Base-by-base conservation (phyloP, 306 rosid genomes). In the Dryas drummondii region DNA sequence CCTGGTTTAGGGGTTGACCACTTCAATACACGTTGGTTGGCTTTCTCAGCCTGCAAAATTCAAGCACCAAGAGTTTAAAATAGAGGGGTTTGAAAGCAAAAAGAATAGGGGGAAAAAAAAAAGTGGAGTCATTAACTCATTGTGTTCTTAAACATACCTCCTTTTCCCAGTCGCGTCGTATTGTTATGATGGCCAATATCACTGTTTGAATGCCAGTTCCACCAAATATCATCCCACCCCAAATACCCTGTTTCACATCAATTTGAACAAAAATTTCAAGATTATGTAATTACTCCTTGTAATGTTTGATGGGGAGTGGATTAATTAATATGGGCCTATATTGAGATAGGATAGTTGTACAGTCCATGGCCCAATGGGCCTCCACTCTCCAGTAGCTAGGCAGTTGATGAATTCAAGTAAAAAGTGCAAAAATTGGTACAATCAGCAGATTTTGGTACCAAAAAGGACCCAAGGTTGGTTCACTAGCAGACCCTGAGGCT, bases 161-260 rank as follows among this genome's bases (percentile, higher is more conserved):
- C 0, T 82, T 87, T 56, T 87, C 83, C 96, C 97, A 91, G 70
- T 91, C 83, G 59, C 83, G 71, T 64, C 87, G 74, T 7, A 58
- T 44, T 3, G 87, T 83, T 13, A 89, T 19, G 41, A 83, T 70
- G 44, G 80, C 63, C 13, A 87, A 75, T 66, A 88, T 76, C 46
- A 91, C 27, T 0, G 96, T 91, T 52, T 91, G 97, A 2, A 82
- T 8, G 37, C 83, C 85, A 0, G 96, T 91, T 45, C 97, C 97
- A 8, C 97, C 97, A 0, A 89, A 83, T n/a, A 91, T 86, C 97
- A 91, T 89, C 11, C 96, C 93, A 26, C 88, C 89, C 97, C 97
- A 91, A 1, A 89, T 80, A 27, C 93, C 97, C 94, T 91, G 83
- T 41, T 57, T 17, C 51, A 15, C 49, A 41, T 40, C 10, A 69